Percentiles rank a stretch among this genome's conserved stretches.
Conservation (phyloP, 1,139 yeast species). For the Yamadazyma diddensiae region DNA sequence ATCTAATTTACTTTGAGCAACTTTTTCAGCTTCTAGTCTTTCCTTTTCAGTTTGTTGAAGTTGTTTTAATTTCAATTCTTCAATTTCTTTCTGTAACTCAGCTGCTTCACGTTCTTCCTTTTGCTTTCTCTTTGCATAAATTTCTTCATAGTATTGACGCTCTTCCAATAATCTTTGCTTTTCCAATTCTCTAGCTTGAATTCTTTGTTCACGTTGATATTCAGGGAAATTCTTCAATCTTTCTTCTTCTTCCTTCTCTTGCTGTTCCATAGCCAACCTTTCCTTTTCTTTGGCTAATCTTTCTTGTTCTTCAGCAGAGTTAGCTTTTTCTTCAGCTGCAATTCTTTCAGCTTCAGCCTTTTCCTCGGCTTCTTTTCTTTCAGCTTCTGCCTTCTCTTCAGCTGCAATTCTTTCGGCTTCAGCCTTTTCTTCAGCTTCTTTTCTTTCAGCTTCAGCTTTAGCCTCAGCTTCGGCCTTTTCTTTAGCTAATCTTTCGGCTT, state of each 20-base stretch:
- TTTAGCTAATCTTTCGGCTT: slow-evolving; percentile 11
- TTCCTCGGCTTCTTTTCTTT: slow-evolving; percentile 15
- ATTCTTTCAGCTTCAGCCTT: slow-evolving; percentile 18
- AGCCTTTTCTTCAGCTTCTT: slow-evolving; percentile 19
- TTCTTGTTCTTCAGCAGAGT: slow-evolving; percentile 14
- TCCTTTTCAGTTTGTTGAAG: slow-evolving; percentile 24
- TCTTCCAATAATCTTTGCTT: slow-evolving; percentile 25
- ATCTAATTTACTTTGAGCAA: slow-evolving; percentile 31
- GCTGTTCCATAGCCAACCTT: slow-evolving; percentile 15
- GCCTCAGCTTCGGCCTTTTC: slow-evolving; percentile 35
- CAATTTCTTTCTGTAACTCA: slow-evolving; percentile 29
- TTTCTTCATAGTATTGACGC: slow-evolving; percentile 25
- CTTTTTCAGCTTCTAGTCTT: slow-evolving; percentile 28
- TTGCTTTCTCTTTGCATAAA: slow-evolving; percentile 24
- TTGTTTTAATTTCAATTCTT: slow-evolving; percentile 25
- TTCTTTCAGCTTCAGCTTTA: slow-evolving; percentile 24
- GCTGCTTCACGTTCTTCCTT: slow-evolving; percentile 25
- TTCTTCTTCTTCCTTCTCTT: slow-evolving; percentile 19
- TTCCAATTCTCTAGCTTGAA: slow-evolving; percentile 26
- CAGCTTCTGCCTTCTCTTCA: slow-evolving; percentile 13
- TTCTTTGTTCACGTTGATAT: slow-evolving; percentile 25
- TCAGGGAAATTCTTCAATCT: slow-evolving; percentile 23
- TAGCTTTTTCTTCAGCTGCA: slow-evolving; percentile 17
- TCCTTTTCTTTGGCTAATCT: slow-evolving; percentile 6
- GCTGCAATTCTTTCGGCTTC: slow-evolving; percentile 11